A percentile compares a stretch with the other conserved stretches of the same genome.
Conservation (phyloP, 73 alveolate species). For the Paramecium pentaurelia region DNA sequence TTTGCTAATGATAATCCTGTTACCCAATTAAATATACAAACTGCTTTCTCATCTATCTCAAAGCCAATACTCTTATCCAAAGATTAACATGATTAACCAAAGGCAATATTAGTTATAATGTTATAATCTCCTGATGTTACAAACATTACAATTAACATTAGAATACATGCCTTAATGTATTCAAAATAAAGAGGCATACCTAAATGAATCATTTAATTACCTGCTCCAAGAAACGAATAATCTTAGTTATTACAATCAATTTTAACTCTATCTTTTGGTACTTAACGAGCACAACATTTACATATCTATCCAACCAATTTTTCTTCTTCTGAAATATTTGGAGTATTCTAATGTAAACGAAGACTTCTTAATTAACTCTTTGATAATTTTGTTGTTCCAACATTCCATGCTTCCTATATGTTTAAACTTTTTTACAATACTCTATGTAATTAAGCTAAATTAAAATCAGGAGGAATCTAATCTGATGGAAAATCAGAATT, state of each 20-base stretch:
- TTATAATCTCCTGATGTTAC: slow-evolving; percentile 47
- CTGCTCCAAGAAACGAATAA: slow-evolving; percentile 24
- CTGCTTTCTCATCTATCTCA: neutral
- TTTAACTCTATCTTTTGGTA: neutral
- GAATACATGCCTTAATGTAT: slow-evolving; percentile 13
- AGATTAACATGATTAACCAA: neutral
- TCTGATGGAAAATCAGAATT: neutral
- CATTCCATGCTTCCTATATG: slow-evolving; percentile 42
- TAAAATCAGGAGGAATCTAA: slow-evolving; percentile 34
- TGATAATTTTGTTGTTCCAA: slow-evolving; percentile 3
- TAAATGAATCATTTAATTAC: neutral
- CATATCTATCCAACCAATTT: slow-evolving; percentile 17
- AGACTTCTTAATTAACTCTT: slow-evolving; percentile 7
- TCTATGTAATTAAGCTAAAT: neutral
- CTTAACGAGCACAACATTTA: slow-evolving; percentile 29
- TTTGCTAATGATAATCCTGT: slow-evolving; percentile 13
- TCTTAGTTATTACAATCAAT: slow-evolving; percentile 4
- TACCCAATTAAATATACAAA: slow-evolving; percentile 23
- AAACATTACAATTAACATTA: neutral
- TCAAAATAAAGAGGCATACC: slow-evolving; percentile 36
- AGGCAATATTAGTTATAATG: neutral
- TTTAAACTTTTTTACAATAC: neutral
- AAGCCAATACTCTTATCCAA: neutral
- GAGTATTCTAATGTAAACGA: neutral
- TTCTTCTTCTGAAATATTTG: neutral